Base-by-base conservation (phyloP, 2,329 filamentous ascomycete genomes). In the Anisogramma anomala region DNA sequence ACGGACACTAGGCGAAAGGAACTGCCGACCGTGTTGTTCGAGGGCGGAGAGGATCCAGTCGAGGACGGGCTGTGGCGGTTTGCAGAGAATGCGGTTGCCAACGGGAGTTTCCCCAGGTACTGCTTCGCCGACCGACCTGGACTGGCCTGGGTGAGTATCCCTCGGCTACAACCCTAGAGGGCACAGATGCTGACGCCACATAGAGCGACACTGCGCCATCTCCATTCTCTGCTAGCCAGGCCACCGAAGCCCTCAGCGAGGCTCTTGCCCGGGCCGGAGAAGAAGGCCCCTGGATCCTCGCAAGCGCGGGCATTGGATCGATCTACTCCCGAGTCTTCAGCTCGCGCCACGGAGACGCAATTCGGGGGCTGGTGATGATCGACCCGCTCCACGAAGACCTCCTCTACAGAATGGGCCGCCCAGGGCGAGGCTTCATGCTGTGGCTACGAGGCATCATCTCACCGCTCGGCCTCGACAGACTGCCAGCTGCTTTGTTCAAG, bases 51-150 rank as follows among this genome's bases (percentile, higher is more conserved):
- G 53, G 66, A 74, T 17, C 79, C 89, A 0, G 79, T 86, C 13
- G 87, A 94, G 58, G 67, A 83, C 51, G 77, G 81, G 6, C 70
- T 98, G 41, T 82, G 87, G 64, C 73, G 79, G 40, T 85, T 94
- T 64, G 84, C 86, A 9, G 77, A 87, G 45, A 70, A 78, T 41
- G 79, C 83, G 1, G 68, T 87, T 49, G 69, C 77, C 49, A 91
- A 91, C 53, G 84, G 85, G 28, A 84, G 82, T 33, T 91, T 98
- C 52, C 67, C 70, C 42, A 79, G 89, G 45, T 96, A 94, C 65
- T 98, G 91, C 69, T 95, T 94, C 61, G 88, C 85, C 57, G 91
- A 98, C 58, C 82, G 91, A 17, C 91, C 91, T 1, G 91, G 91
- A 1, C 74, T 89, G 42, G 89, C 74, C 6, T 94, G 86, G 79